A percentile compares a stretch with the other conserved stretches of the same genome.
These are phyloP conservation scores for Rhizophora mangle DNA, from an alignment of 345 rosid genomes.

Conservation along the genomic window DNA sequence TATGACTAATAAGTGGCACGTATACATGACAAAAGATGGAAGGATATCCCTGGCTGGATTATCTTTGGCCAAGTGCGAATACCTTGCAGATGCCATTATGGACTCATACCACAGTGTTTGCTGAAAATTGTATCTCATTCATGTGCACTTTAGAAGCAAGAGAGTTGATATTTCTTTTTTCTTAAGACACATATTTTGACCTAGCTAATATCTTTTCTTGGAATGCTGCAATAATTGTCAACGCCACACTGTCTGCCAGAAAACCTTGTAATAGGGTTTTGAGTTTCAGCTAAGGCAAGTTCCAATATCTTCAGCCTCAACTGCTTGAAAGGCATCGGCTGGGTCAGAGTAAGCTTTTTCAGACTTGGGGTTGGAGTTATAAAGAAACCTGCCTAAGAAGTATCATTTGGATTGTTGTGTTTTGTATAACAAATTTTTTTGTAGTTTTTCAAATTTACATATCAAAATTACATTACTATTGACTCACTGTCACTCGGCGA, in stretches of 20 bases:
- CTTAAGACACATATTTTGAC: conserved; percentile 4
- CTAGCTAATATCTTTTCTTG: background rate
- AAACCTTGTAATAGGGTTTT: background rate
- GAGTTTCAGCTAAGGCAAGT: background rate
- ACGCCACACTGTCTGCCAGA: background rate
- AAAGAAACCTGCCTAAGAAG: no score
- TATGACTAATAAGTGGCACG: conserved; percentile 90
- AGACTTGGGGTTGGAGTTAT: no score
- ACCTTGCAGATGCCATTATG: conserved; percentile 83
- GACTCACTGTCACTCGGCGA: background rate
- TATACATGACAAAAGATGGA: conserved; percentile 96
- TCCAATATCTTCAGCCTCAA: no score
- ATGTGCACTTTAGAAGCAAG: conserved; percentile 7
- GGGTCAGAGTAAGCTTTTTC: no score
- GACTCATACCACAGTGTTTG: conserved; percentile 81
- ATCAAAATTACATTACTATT: conserved; percentile 5
- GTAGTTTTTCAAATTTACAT: conserved; percentile 25
- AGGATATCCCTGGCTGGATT: conserved; percentile 90
- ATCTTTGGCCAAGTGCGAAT: conserved; percentile 85
- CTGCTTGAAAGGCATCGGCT: no score
- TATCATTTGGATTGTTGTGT: conserved; percentile 1
- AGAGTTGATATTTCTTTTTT: background rate
- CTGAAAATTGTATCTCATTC: conserved; percentile 27
- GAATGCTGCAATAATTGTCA: conserved; percentile 19
- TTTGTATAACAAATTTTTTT: background rate